Conservation (phyloP, 1,139 yeast genomes). For the Scheffersomyces segobiensis region DNA sequence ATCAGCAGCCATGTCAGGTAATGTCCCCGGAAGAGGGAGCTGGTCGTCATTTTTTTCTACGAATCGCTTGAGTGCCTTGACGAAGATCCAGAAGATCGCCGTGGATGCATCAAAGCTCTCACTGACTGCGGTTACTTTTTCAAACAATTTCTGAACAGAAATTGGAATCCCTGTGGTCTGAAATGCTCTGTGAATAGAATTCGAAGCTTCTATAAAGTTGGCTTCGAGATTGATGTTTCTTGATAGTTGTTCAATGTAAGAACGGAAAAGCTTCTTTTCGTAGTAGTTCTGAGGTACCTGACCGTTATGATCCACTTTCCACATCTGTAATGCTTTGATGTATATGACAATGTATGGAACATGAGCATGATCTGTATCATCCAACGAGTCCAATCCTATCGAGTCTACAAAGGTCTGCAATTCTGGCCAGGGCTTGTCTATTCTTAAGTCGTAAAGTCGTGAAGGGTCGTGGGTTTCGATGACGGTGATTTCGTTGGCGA, state of each 20-base stretch:
- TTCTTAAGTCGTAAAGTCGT: constrained; percentile 63
- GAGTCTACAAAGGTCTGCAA: constrained; percentile 53
- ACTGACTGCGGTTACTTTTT: constrained; percentile 17
- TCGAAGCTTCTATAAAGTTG: constrained; percentile 73
- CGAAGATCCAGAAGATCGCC: constrained; percentile 61
- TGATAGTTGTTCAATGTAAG: constrained; percentile 33
- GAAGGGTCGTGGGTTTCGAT: constrained; percentile 77
- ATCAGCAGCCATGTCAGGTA: constrained; percentile 91
- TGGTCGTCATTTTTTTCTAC: constrained; percentile 35
- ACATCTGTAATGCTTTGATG: constrained; percentile 52
- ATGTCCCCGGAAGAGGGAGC: constrained; percentile 70
- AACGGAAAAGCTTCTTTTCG: constrained; percentile 53
- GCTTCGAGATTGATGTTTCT: constrained; percentile 45
- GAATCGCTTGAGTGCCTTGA: constrained; percentile 56
- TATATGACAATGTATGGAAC: constrained; percentile 74
- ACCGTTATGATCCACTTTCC: constrained; percentile 35
- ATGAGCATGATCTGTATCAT: constrained; percentile 59
- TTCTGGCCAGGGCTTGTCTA: constrained; percentile 77
- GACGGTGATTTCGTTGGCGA: constrained; percentile 55
- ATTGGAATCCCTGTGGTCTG: constrained; percentile 43
- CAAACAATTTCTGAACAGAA: constrained; percentile 33
- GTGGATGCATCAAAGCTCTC: constrained; percentile 16
- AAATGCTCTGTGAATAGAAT: constrained; percentile 55
- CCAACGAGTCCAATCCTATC: constrained; percentile 47
- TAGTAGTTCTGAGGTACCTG: constrained; percentile 41